Conservation (phyloP, 345 rosid genomes). For the Turnera subulata region DNA sequence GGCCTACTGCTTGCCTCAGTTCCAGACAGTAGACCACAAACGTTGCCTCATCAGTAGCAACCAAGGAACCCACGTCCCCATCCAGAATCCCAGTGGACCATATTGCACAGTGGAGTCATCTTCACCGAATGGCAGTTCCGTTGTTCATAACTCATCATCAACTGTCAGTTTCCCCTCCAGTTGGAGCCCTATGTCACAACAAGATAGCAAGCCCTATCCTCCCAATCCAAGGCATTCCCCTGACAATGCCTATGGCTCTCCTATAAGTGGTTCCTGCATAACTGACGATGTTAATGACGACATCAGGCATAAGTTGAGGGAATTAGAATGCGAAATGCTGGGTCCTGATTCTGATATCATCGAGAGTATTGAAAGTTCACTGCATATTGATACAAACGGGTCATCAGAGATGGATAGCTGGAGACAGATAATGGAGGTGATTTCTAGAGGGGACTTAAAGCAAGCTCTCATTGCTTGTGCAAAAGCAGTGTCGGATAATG, state of each 20-base stretch:
- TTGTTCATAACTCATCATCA: conserved; percentile 38
- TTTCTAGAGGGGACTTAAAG: conserved; percentile 53
- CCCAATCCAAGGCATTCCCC: conserved; percentile 44
- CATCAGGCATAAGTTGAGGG: conserved; percentile 64
- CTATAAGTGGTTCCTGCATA: conserved; percentile 66
- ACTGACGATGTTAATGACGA: conserved; percentile 63
- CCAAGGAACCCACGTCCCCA: conserved; percentile 24
- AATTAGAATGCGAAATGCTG: conserved; percentile 74
- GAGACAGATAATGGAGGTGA: conserved; percentile 49
- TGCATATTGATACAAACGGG: conserved; percentile 17
- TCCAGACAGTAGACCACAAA: conserved; percentile 33
- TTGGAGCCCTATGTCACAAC: conserved; percentile 48
- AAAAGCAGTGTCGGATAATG: conserved; percentile 71
- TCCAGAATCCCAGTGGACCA: conserved; percentile 35
- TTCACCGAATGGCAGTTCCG: conserved; percentile 34
- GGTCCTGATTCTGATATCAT: conserved; percentile 69
- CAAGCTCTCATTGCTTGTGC: conserved; percentile 66
- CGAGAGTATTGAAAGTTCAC: conserved; percentile 34
- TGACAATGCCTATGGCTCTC: conserved; percentile 50
- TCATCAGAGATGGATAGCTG: conserved; percentile 36
- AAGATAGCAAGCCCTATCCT: conserved; percentile 40
- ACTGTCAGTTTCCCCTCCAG: conserved; percentile 40
- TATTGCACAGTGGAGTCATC: conserved; percentile 67
- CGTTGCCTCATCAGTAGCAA: conserved; percentile 25
- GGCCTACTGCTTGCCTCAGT: conserved; percentile 37